Base-by-base conservation (phyloP, 169 alveolate genomes). In the Cryptosporidium xiaoi region DNA sequence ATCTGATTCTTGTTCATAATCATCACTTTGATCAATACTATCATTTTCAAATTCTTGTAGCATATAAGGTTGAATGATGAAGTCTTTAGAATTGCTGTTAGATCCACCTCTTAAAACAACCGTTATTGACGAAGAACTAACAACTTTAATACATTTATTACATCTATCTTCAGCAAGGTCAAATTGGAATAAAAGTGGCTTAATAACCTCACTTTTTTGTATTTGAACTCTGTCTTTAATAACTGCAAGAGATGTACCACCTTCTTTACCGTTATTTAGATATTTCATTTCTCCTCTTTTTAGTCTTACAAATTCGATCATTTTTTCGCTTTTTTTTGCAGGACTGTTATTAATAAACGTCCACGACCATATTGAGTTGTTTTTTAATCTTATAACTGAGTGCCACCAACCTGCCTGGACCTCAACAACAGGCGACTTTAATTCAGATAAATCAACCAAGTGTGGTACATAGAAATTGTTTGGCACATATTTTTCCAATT, bases 361-460 rank as follows among this genome's bases (percentile, higher is more conserved):
- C 87, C 87, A 77, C 15, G 77, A 48, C 71, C 69, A 77, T 44
- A 77, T 40, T 10, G 64, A 34, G 36, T 77, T 77, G 16, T 56
- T 34, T 44, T 77, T 77, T 46, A 77, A 16, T 55, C 87, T 40
- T 29, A 77, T 53, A 7, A 77, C 87, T 7, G 87, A 77, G 40
- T 77, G 87, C 87, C 87, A 77, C 87, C 87, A 77, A 44, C 87
- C 87, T 10, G 87, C 20, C 34, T 77, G 87, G 29, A 77, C 51
- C 65, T 77, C 77, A 77, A 77, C 77, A 40, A 36, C 64, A 24
- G 40, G 87, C 13, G 60, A 60, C 27, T 62, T 56, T 36, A 60
- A 46, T 18, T 24, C 27, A 27, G 69, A 40, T 13, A 77, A 48
- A 1, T 77, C 71, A 1, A 77, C 71, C 16, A 44, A 51, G 27